Conservation (phyloP, 2,329 filamentous ascomycete species). For the Exophiala xenobiotica region DNA sequence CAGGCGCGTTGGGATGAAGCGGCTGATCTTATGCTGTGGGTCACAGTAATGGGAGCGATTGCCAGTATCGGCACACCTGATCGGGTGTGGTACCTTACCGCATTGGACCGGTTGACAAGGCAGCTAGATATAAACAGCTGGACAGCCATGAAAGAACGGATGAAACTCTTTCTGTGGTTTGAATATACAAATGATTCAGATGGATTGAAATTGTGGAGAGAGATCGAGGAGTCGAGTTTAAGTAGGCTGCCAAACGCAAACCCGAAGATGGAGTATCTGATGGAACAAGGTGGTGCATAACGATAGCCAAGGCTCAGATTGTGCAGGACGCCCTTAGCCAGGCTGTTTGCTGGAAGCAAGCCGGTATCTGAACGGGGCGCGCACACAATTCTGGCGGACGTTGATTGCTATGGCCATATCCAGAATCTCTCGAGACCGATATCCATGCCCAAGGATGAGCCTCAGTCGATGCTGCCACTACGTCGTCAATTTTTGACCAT, state of each 20-base stretch:
- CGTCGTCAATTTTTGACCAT: too few species aligned
- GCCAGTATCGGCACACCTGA: conserved; percentile 36
- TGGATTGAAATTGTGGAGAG: conserved; percentile 30
- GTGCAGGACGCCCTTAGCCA: too few species aligned
- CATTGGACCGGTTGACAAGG: conserved; percentile 29
- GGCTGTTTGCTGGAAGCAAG: too few species aligned
- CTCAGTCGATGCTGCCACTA: too few species aligned
- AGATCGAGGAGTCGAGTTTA: conserved; percentile 22
- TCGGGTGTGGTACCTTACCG: conserved; percentile 37
- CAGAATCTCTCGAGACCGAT: too few species aligned
- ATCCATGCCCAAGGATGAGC: too few species aligned
- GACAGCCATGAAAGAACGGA: conserved; percentile 22
- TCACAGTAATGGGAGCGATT: conserved; percentile 40
- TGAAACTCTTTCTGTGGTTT: conserved; percentile 30
- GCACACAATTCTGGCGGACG: too few species aligned
- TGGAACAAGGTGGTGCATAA: too few species aligned
- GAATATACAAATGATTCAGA: conserved; percentile 29
- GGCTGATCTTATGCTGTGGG: conserved; percentile 37
- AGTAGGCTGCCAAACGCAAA: conserved; percentile 3
- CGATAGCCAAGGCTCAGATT: too few species aligned
- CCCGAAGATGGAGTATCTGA: not conserved
- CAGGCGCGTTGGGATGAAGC: conserved; percentile 32
- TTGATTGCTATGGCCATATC: too few species aligned
- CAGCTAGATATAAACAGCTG: conserved; percentile 25
- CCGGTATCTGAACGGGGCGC: too few species aligned